Evolutionary conservation across 116 monocot genomes (phyloP).

Genomic region (Cymodocea nodosa): DNA sequence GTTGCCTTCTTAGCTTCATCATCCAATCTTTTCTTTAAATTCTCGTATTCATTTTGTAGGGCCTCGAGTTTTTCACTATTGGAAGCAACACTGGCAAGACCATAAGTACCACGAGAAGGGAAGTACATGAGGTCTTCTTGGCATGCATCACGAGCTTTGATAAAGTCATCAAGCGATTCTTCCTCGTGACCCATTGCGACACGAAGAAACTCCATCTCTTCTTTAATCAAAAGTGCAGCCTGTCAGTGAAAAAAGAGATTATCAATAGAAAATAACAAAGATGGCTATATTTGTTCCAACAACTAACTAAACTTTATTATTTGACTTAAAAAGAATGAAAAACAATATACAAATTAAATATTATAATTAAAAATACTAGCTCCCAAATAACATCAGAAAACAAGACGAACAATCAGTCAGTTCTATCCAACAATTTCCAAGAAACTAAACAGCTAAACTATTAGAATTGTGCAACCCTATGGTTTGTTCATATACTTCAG

Average conservation of each 20-base stretch:
- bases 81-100: slow-evolving; percentile 72
- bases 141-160: slow-evolving; percentile 88
- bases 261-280: background rate
- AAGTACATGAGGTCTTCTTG: slow-evolving; percentile 93
- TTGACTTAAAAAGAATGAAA: too few species aligned
- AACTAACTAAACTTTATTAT: too few species aligned
- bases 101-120: slow-evolving; percentile 61
- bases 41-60: slow-evolving; percentile 84
- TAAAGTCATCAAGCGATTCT: slow-evolving; percentile 89
- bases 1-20: slow-evolving; percentile 88
- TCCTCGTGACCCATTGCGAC: slow-evolving; percentile 91
- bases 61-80: slow-evolving; percentile 71
- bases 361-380: too few species aligned
- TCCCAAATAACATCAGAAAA: too few species aligned
- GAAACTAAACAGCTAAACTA: too few species aligned
- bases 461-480: too few species aligned
- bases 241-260: slow-evolving; percentile 11
- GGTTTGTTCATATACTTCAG: too few species aligned
- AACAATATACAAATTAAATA: too few species aligned
- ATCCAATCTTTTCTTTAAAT: slow-evolving; percentile 75
- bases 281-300: too few species aligned
- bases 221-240: slow-evolving; percentile 69
- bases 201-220: slow-evolving; percentile 61
- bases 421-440: too few species aligned
- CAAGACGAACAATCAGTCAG: too few species aligned